Evolutionary conservation across 106 monocot genomes (phyloP).

Genomic region (Platanthera guangdongensis): DNA sequence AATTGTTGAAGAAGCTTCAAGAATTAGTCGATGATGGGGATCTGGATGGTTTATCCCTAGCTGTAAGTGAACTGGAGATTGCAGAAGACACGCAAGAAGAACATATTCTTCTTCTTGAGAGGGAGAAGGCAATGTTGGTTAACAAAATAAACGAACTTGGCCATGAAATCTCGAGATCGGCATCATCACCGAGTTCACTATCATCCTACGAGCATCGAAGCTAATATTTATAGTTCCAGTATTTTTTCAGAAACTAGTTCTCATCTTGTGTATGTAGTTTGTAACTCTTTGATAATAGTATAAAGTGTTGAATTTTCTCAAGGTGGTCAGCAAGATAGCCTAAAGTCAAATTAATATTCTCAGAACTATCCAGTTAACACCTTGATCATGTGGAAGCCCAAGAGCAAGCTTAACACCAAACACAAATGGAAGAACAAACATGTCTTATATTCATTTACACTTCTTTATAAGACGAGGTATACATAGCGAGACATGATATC

Average conservation of each 20-base stretch:
- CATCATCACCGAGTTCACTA: slow-evolving; percentile 20
- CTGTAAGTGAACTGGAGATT: slow-evolving; percentile 49
- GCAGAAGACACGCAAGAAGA: slow-evolving; percentile 53
- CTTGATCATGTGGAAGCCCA: too few relatives aligned
- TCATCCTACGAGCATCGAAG: background rate
- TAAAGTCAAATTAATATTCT: too few relatives aligned
- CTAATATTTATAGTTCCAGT: background rate
- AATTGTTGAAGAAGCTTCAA: slow-evolving; percentile 44
- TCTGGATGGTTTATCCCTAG: slow-evolving; percentile 41
- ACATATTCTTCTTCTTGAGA: slow-evolving; percentile 69
- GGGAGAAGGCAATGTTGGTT: slow-evolving; percentile 50
- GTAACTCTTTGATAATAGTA: background rate
- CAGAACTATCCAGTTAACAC: too few relatives aligned
- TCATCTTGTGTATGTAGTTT: background rate
- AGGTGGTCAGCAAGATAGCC: too few relatives aligned
- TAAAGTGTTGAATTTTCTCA: too few relatives aligned
- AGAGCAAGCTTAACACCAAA: too few relatives aligned
- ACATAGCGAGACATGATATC: too few relatives aligned
- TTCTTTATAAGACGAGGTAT: too few relatives aligned
- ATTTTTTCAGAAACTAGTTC: background rate
- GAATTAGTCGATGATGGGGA: slow-evolving; percentile 55
- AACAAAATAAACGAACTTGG: slow-evolving; percentile 61
- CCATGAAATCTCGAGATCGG: slow-evolving; percentile 44
- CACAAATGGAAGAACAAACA: too few relatives aligned
- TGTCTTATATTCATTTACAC: too few relatives aligned